A percentile compares a stretch with the other conserved stretches of the same genome.
Conservation (phyloP, 1,284 basidiomycete species). For the Puccinia hordei region DNA sequence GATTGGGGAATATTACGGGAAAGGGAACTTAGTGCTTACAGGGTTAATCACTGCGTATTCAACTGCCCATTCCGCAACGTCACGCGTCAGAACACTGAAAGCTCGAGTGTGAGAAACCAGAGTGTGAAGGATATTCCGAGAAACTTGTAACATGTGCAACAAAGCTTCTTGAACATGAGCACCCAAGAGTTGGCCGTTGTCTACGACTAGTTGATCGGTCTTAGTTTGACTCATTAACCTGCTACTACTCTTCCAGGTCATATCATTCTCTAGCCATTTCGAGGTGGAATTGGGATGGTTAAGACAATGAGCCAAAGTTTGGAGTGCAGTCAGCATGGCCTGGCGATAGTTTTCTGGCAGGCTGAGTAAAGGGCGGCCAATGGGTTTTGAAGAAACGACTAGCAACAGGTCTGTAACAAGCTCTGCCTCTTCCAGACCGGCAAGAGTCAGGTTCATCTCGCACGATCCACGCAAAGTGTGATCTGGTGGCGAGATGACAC, state of each 20-base stretch:
- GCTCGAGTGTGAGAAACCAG: conserved; percentile 49
- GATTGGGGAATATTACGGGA: neutral
- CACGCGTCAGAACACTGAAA: conserved; percentile 36
- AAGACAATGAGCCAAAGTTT: conserved; percentile 49
- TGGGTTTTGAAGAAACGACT: conserved; percentile 39
- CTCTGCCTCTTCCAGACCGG: conserved; percentile 45
- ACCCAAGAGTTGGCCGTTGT: conserved; percentile 27
- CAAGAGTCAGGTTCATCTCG: conserved; percentile 38
- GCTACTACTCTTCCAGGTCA: conserved; percentile 30
- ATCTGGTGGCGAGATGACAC: conserved; percentile 26
- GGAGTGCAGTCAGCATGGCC: conserved; percentile 36
- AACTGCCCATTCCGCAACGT: conserved; percentile 43
- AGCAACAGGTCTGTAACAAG: conserved; percentile 30
- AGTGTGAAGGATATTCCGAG: conserved; percentile 43
- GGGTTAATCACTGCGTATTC: conserved; percentile 46
- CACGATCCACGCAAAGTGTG: conserved; percentile 22
- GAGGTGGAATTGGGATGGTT: conserved; percentile 48
- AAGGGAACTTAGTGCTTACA: conserved; percentile 23
- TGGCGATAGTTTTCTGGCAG: conserved; percentile 33
- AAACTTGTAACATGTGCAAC: conserved; percentile 49
- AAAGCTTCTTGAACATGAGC: conserved; percentile 47
- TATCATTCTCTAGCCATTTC: conserved; percentile 50
- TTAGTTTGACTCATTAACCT: conserved; percentile 38
- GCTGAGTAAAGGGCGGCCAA: conserved; percentile 37
- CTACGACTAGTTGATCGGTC: conserved; percentile 23